A percentile compares a stretch with the other conserved stretches of the same genome.
These are phyloP conservation scores for Trapa incisa DNA, from an alignment of 345 rosid genomes.

Conservation along the genomic window DNA sequence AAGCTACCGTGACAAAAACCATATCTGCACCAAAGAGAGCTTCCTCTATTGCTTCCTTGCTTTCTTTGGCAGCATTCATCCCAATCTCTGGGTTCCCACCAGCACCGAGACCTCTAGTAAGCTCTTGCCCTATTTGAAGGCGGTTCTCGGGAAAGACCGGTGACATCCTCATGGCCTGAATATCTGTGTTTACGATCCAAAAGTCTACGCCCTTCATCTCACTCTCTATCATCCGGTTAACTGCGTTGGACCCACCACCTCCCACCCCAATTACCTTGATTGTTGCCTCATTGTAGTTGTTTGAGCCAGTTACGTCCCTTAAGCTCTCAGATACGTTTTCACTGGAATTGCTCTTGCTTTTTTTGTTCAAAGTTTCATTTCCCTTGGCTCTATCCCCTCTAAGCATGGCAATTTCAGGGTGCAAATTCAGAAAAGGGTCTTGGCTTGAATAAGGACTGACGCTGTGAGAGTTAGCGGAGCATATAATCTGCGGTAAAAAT, in stretches of 20 bases:
- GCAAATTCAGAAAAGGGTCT: slow-evolving; percentile 75
- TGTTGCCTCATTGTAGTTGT: slow-evolving; percentile 57
- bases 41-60: slow-evolving; percentile 72
- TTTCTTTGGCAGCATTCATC: slow-evolving; percentile 92
- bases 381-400: slow-evolving; percentile 76
- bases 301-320: slow-evolving; percentile 30
- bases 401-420: slow-evolving; percentile 79
- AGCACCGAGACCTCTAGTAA: slow-evolving; percentile 95
- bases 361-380: slow-evolving; percentile 20
- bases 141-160: slow-evolving; percentile 72
- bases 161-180: slow-evolving; percentile 88
- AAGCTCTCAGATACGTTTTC: slow-evolving; percentile 41
- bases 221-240: slow-evolving; percentile 95
- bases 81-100: slow-evolving; percentile 98
- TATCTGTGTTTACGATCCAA: slow-evolving; percentile 90
- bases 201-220: slow-evolving; percentile 88
- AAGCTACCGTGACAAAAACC: slow-evolving; percentile 93
- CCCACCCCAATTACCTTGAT: slow-evolving; percentile 95
- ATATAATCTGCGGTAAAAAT: slow-evolving; percentile 23
- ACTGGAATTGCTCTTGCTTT: slow-evolving; percentile 31
- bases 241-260: slow-evolving; percentile 99
- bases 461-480: slow-evolving; percentile 38
- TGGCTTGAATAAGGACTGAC: slow-evolving; percentile 40
- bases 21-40: slow-evolving; percentile 88
- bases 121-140: slow-evolving; percentile 85